Evolutionary conservation across 75 land plant genomes (phyloP).

Genomic region (Larix kaempferi): DNA sequence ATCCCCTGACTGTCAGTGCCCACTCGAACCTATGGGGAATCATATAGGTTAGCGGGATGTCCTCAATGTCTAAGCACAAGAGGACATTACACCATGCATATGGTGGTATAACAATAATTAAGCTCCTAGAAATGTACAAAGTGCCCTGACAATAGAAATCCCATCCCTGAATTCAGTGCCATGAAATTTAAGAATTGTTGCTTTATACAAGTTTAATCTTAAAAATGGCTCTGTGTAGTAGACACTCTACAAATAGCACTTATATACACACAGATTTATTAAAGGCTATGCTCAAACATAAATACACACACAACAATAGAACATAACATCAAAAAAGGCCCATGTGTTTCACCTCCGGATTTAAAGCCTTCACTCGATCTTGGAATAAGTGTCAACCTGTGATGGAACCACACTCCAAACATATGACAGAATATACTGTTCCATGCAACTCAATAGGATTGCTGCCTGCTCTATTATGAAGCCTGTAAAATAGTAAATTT

Average conservation of each 20-base stretch:
- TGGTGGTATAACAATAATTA: too few relatives aligned
- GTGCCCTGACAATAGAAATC: too few relatives aligned
- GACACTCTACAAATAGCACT: not conserved
- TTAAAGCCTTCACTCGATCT: constrained; percentile 66
- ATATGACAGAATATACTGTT: constrained; percentile 79
- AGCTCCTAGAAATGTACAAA: too few relatives aligned
- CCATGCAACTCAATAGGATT: constrained; percentile 93
- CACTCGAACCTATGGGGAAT: too few relatives aligned
- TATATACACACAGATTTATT: not conserved
- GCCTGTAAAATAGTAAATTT: constrained; percentile 26
- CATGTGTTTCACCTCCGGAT: constrained; percentile 56
- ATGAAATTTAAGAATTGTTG: not conserved
- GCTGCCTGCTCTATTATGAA: constrained; percentile 93
- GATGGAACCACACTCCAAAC: constrained; percentile 63
- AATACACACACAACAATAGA: not conserved
- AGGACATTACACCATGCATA: too few relatives aligned
- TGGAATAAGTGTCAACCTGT: constrained; percentile 64
- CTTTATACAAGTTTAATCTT: not conserved
- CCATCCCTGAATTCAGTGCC: not conserved
- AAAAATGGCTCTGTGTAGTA: not conserved
- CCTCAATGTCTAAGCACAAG: too few relatives aligned
- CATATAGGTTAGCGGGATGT: too few relatives aligned
- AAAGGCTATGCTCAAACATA: not conserved
- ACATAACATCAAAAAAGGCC: not conserved
- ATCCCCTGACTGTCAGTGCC: too few relatives aligned